phyloP scores from a whole-genome alignment of 2,329 filamentous ascomycete species.

The Thielaviopsis punctulata region DNA sequence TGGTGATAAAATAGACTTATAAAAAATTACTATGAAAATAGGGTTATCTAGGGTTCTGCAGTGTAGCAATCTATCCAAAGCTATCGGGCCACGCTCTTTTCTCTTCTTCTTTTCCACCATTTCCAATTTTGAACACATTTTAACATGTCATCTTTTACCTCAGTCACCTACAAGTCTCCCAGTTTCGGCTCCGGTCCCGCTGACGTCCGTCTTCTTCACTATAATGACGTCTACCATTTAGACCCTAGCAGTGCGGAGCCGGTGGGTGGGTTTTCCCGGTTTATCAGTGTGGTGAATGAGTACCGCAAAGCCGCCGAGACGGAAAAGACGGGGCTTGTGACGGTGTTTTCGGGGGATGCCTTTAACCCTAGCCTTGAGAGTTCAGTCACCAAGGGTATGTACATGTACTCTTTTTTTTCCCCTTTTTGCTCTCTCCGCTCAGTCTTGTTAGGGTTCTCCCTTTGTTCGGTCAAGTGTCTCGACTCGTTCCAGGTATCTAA shows the following conservation, averaged over 20 bases:
- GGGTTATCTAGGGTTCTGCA: too few species aligned
- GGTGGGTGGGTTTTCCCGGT: constrained; percentile 63
- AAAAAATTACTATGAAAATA: too few species aligned
- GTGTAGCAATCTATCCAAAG: too few species aligned
- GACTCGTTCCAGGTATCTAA: too few species aligned
- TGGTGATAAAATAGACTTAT: too few species aligned
- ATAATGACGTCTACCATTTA: constrained; percentile 88
- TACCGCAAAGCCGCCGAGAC: constrained; percentile 45
- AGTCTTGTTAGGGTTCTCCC: too few species aligned
- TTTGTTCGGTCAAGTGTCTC: too few species aligned
- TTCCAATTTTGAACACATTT: neutral
- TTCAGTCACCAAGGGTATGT: constrained; percentile 64
- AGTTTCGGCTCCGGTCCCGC: constrained; percentile 24
- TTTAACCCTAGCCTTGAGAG: constrained; percentile 86
- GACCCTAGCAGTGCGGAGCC: constrained; percentile 62
- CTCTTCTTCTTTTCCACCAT: neutral
- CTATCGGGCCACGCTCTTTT: too few species aligned
- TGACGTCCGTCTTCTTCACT: constrained; percentile 70
- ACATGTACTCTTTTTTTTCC: too few species aligned
- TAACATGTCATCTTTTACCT: neutral
- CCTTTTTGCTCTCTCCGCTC: too few species aligned
- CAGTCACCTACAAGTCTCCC: constrained; percentile 6
- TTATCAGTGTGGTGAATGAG: constrained; percentile 60
- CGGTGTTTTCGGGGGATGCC: constrained; percentile 79
- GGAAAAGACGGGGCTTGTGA: constrained; percentile 49